These are phyloP conservation scores for Alliaria petiolata DNA, from an alignment of 345 rosid species.

Conservation along the genomic window DNA sequence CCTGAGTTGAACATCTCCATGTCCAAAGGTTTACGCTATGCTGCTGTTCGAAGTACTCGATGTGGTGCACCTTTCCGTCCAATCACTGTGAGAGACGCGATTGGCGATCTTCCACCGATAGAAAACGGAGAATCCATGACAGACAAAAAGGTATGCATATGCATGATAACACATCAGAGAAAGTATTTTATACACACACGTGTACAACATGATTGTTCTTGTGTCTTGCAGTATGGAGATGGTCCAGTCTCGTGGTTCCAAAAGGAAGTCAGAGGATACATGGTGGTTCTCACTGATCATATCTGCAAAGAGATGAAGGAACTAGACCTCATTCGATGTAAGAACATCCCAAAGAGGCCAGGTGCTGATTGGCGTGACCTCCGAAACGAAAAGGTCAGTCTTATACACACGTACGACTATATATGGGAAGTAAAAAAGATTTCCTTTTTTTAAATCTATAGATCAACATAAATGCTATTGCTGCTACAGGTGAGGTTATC, in stretches of 20 bases:
- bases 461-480: not conserved
- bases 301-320: constrained; percentile 82
- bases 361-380: constrained; percentile 95
- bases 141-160: constrained; percentile 57
- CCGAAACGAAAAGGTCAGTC: constrained; percentile 60
- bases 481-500: constrained; percentile 54
- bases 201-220: not conserved
- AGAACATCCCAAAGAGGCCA: constrained; percentile 71
- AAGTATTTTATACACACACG: not conserved
- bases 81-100: constrained; percentile 86
- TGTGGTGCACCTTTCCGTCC: constrained; percentile 86
- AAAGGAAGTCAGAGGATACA: constrained; percentile 59
- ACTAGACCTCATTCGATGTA: constrained; percentile 66
- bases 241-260: constrained; percentile 85
- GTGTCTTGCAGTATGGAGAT: constrained; percentile 44
- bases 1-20: constrained; percentile 59
- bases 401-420: not conserved
- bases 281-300: constrained; percentile 57
- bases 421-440: not conserved
- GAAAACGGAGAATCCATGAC: constrained; percentile 58
- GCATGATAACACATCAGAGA: not conserved
- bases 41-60: constrained; percentile 75
- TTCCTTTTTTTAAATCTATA: not conserved
- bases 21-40: constrained; percentile 44
- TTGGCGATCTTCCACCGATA: constrained; percentile 82